Conservation (phyloP, 768 basidiomycete species). For the Trametes elegans region DNA sequence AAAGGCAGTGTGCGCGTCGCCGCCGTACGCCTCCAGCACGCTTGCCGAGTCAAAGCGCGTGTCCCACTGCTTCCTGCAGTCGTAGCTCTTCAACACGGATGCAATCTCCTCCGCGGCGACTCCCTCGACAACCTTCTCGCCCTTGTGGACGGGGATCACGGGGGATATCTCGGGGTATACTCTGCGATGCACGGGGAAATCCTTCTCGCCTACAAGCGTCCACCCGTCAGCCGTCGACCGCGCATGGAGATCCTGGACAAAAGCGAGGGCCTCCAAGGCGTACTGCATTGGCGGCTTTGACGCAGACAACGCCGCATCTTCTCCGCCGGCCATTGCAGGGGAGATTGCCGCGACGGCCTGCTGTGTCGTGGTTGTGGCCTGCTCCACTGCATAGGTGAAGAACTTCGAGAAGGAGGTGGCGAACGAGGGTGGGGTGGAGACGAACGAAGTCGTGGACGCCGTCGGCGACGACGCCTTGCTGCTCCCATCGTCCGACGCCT, state of each 20-base stretch:
- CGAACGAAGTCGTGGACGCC: conserved; percentile 38
- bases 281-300: conserved; percentile 75
- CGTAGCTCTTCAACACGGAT: conserved; percentile 63
- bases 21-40: conserved; percentile 75
- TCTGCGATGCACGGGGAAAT: conserved; percentile 72
- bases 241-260: conserved; percentile 71
- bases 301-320: conserved; percentile 45
- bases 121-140: conserved; percentile 89
- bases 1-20: conserved; percentile 70
- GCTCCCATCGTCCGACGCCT: conserved; percentile 3
- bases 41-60: conserved; percentile 73
- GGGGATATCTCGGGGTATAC: conserved; percentile 76
- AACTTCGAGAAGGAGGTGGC: conserved; percentile 70
- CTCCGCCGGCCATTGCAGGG: conserved; percentile 45
- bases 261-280: conserved; percentile 78
- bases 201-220: conserved; percentile 75
- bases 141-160: conserved; percentile 80
- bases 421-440: conserved; percentile 56
- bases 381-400: conserved; percentile 72
- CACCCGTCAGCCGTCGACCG: conserved; percentile 59
- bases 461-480: conserved; percentile 9
- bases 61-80: conserved; percentile 83
- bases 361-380: conserved; percentile 70
- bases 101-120: conserved; percentile 91
- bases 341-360: conserved; percentile 77